Evolutionary conservation across 805 yeast species (phyloP), one percentile per base, ranked within the genome.

Genomic region (Candida nonsorbophila): DNA sequence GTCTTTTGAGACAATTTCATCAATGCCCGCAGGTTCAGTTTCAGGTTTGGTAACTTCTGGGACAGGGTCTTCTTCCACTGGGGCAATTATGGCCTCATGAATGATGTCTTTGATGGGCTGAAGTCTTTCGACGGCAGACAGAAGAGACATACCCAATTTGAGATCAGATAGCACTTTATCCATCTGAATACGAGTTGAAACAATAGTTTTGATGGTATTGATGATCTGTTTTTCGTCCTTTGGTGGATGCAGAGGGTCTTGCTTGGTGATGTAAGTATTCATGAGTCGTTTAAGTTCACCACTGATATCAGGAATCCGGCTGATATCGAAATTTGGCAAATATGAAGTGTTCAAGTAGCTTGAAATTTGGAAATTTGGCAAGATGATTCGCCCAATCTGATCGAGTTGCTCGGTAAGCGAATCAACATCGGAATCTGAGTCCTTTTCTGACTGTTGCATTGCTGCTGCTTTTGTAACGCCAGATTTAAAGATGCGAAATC

Each of bases 11-110:
- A 57, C 63, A 6, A 77, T 73, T 4, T 59, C 58, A 8, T 57
- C 62, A 10, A 75, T 72, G 0, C 77, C 79, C n/a, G 55, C 66
- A 0, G 83, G 81, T 38, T 73, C 82, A 4, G 73, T 62, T 17
- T 38, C 37, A 7, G 22, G 28, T 10, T 18, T 14, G 3, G 15
- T n/a, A 20, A 24, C 24, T 4, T 22, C 33, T 8, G 20, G 22
- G 21, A 24, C 25, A 5, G 29, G 38, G 7, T 31, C 39, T 11
- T 37, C 32, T 24, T 38, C 49, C 9, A 62, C 67, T 0, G 78
- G 79, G 24, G 71, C 53, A 11, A 69, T 55, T 7, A 74, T 57
- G 7, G 72, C 59, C 21, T 64, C 65, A 38, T 69, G 67, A 19
- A 74, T 58, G 16, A 72, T 55, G 30, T 65, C 52, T 41, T 67